Percentiles rank a stretch among this genome's conserved stretches.
Evolutionary conservation across 2,329 filamentous ascomycete species (phyloP).

Genomic region (Alternaria panax): DNA sequence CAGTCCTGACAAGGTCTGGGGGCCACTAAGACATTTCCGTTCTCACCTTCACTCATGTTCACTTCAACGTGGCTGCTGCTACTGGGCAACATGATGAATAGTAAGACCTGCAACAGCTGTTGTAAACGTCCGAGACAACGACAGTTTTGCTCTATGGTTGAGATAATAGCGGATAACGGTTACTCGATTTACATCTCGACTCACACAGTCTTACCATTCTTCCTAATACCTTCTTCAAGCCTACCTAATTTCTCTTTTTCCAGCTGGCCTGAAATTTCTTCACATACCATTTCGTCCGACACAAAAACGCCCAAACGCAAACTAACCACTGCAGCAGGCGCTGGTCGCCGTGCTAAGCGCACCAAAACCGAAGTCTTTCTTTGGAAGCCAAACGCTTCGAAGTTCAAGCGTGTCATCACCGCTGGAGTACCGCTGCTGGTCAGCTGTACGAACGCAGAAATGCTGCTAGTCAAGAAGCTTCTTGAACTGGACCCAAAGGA

Average conservation of each 20-base stretch:
- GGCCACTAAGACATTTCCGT: not conserved
- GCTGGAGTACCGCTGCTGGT: conserved; percentile 6
- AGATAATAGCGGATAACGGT: not conserved
- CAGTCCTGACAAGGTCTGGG: not conserved
- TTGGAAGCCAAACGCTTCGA: conserved; percentile 16
- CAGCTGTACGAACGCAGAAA: conserved; percentile 8
- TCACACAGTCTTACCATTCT: not conserved
- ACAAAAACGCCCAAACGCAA: conserved; percentile 13
- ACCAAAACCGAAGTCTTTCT: conserved; percentile 2
- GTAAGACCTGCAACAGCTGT: not conserved
- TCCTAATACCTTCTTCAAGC: not conserved
- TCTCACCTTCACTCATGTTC: not conserved
- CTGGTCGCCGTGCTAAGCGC: not conserved
- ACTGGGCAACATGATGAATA: not conserved
- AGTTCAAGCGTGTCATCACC: not conserved
- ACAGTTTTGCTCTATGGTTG: not conserved
- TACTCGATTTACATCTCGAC: not conserved
- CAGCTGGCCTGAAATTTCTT: not conserved
- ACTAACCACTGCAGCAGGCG: not conserved
- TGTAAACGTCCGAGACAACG: not conserved
- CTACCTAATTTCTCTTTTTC: not conserved
- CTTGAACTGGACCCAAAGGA: not conserved
- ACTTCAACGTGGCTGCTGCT: not conserved
- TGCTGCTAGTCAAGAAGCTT: conserved; percentile 31
- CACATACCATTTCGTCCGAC: not conserved